Base-by-base conservation (phyloP, 2,329 filamentous ascomycete species). In the Lachnellula subtilissima region DNA sequence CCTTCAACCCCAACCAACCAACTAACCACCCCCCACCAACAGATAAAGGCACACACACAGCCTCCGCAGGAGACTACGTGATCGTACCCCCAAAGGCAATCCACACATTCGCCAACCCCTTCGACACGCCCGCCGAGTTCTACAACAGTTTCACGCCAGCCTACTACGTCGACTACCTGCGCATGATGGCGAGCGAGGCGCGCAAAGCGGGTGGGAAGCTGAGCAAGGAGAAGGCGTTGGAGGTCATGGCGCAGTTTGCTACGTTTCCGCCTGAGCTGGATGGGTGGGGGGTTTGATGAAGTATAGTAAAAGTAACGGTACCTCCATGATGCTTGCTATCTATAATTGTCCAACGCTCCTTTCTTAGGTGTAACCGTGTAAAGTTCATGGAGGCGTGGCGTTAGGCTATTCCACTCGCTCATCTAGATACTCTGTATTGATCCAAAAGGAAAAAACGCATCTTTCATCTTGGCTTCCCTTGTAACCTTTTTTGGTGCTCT, bases 71-170 rank as follows among this genome's bases (percentile, higher is more conserved):
- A 15, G 80, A 84, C 67, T 81, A 78, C 61, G 74, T 83, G 12
- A 76, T 78, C 1, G 77, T 84, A 4, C 80, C 80, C 1, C 76
- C 75, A 37, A 74, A 79, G 7, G 75, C 76, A 12, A 79, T 80
- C 9, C 79, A 83, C 64, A 82, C 78, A 0, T 83, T 84, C 67
- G 74, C 70, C 50, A 83, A 84, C 54, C 77, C 80, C 0, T 76
- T 74, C 45, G 76, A 81, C 48, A 73, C 78, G 61, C 78, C 81
- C 58, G 76, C 78, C 3, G 75, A 74, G 59, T 79, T 84, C 65
- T 75, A 82, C 71, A 83, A 82, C 64, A 83, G 81, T 0, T 79
- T 75, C 55, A 83, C 78, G 23, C 80, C 81, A 4, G 60, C 56
- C 0, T 61, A 57, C 45, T 64, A 61, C 50, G 42, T 64, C 5